A percentile compares a stretch with the other conserved stretches of the same genome.
Conservation (phyloP, 2,329 filamentous ascomycete genomes). For the Aureobasidium sp. region DNA sequence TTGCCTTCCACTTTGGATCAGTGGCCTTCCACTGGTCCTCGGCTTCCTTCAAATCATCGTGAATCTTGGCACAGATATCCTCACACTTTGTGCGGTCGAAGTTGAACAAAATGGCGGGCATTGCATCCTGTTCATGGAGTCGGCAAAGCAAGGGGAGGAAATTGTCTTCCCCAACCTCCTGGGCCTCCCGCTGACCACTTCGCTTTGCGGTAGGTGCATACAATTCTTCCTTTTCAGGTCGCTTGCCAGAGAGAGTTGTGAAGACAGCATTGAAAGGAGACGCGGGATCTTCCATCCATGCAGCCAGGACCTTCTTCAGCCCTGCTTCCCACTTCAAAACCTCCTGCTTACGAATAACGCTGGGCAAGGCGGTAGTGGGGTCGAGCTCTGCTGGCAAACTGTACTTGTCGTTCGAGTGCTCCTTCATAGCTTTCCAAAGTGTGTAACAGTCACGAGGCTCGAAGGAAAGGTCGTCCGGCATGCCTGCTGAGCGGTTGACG, state of each 20-base stretch:
- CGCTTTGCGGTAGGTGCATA: slow-evolving; percentile 20
- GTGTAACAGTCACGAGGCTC: slow-evolving; percentile 65
- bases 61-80: slow-evolving; percentile 45
- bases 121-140: slow-evolving; percentile 55
- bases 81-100: slow-evolving; percentile 65
- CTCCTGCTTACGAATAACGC: slow-evolving; percentile 56
- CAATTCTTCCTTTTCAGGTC: neutral
- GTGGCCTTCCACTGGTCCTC: slow-evolving; percentile 53
- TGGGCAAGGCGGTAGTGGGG: slow-evolving; percentile 44
- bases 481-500: slow-evolving; percentile 53
- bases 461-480: slow-evolving; percentile 60
- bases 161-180: slow-evolving; percentile 29
- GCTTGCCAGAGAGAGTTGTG: slow-evolving; percentile 37
- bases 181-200: slow-evolving; percentile 20
- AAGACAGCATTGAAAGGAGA: slow-evolving; percentile 50
- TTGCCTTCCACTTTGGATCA: slow-evolving; percentile 54
- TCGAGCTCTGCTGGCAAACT: slow-evolving; percentile 44
- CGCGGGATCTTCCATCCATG: slow-evolving; percentile 52
- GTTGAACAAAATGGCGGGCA: slow-evolving; percentile 72
- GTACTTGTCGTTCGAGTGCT: slow-evolving; percentile 42
- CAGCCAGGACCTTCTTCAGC: slow-evolving; percentile 52
- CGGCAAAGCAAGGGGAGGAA: slow-evolving; percentile 54
- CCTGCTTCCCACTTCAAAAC: slow-evolving; percentile 58
- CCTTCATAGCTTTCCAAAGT: slow-evolving; percentile 59
- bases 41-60: slow-evolving; percentile 47